Evolutionary conservation across 2,329 filamentous ascomycete genomes (phyloP).

Genomic region (Sphaerulina musiva): DNA sequence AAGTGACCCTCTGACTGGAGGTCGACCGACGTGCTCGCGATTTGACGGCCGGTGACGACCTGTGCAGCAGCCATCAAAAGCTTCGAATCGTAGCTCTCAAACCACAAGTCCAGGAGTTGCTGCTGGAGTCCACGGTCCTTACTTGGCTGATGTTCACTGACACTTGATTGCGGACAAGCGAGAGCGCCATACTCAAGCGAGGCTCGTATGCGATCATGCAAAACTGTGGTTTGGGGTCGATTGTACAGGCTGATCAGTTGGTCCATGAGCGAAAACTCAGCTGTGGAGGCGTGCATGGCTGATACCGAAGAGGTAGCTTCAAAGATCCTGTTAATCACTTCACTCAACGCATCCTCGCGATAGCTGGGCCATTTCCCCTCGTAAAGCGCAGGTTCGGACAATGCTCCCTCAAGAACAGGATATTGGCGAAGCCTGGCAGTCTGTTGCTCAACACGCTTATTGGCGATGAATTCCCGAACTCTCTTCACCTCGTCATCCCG

Average conservation of each 20-base stretch:
- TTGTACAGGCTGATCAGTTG: conserved; percentile 51
- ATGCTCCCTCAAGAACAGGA: conserved; percentile 49
- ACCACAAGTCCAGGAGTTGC: conserved; percentile 53
- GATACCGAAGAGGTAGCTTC: conserved; percentile 32
- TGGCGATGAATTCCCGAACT: conserved; percentile 15
- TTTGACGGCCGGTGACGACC: conserved; percentile 51
- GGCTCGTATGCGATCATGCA: conserved; percentile 54
- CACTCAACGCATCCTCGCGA: conserved; percentile 56
- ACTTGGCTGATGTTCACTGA: conserved; percentile 43
- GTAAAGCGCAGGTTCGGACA: conserved; percentile 53
- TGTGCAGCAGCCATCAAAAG: conserved; percentile 50
- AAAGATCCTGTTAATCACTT: conserved; percentile 54
- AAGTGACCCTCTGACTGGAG: conserved; percentile 16
- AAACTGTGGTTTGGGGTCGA: conserved; percentile 42
- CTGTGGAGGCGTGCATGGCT: background rate
- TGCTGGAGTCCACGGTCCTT: conserved; percentile 54
- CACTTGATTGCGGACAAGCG: conserved; percentile 48
- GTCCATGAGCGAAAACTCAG: conserved; percentile 36
- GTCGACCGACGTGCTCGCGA: conserved; percentile 3
- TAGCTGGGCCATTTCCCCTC: conserved; percentile 58
- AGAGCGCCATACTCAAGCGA: conserved; percentile 54
- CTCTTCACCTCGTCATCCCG: conserved; percentile 7
- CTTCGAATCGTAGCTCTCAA: conserved; percentile 50
- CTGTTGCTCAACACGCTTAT: conserved; percentile 14
- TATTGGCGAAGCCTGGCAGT: conserved; percentile 34